Evolutionary conservation across 1,139 yeast species (phyloP).

Genomic region (Debaryomyces sp.): DNA sequence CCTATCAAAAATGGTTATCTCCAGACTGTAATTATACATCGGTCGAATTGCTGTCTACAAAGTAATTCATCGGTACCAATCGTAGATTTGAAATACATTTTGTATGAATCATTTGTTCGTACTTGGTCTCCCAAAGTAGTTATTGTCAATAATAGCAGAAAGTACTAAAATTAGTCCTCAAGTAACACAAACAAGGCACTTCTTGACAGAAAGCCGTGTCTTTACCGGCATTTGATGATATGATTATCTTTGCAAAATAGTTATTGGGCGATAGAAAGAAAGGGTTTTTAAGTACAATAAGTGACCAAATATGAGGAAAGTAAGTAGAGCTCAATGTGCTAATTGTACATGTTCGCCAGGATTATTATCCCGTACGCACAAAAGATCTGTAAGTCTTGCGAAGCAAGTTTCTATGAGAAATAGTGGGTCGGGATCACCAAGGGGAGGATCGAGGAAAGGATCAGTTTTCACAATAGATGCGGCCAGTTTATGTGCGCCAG

Average conservation of each 20-base stretch:
- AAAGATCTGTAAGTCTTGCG: slow-evolving; percentile 55
- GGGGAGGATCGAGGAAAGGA: slow-evolving; percentile 42
- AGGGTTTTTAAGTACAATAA: background rate
- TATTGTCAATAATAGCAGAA: background rate
- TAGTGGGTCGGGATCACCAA: slow-evolving; percentile 25
- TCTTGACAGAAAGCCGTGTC: slow-evolving; percentile 1
- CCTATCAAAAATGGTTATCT: background rate
- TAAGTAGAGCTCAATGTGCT: slow-evolving; percentile 55
- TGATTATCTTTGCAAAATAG: background rate
- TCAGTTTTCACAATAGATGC: slow-evolving; percentile 54
- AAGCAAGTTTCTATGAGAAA: slow-evolving; percentile 47
- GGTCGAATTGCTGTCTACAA: background rate
- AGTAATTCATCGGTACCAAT: background rate
- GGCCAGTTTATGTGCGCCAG: slow-evolving; percentile 47
- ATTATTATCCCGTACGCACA: slow-evolving; percentile 62
- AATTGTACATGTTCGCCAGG: slow-evolving; percentile 88
- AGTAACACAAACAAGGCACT: slow-evolving; percentile 1
- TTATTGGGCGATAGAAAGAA: background rate
- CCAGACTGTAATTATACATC: background rate
- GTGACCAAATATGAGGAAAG: slow-evolving; percentile 24
- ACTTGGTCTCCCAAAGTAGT: background rate
- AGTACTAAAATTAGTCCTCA: background rate
- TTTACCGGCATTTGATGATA: background rate
- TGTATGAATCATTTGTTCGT: background rate
- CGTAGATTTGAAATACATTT: background rate